Percentiles rank a stretch among this genome's conserved stretches.
Evolutionary conservation across 1,284 basidiomycete species (phyloP).

Genomic region (Trichosporon sp.): DNA sequence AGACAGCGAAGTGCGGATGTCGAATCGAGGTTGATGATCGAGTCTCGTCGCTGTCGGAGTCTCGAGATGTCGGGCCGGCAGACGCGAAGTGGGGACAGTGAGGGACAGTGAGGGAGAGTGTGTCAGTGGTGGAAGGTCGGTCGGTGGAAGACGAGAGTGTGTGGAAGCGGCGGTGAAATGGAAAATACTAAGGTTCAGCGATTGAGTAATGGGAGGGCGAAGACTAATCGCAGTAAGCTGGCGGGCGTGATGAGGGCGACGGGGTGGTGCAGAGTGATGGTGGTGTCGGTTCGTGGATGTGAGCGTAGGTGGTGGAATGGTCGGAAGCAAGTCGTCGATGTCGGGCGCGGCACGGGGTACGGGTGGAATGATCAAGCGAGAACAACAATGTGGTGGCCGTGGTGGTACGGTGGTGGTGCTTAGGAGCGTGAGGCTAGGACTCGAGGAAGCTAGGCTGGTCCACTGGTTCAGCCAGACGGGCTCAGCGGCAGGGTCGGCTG

Average conservation of each 20-base stretch:
- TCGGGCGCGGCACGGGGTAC: background rate
- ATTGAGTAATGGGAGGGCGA: constrained; percentile 14
- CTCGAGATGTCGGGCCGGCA: background rate
- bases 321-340: background rate
- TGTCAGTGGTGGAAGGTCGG: background rate
- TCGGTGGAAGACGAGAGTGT: background rate
- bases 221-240: background rate
- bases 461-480: constrained; percentile 2
- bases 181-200: constrained; percentile 11
- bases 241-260: constrained; percentile 15
- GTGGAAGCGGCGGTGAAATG: constrained; percentile 18
- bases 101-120: no score
- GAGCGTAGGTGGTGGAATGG: background rate
- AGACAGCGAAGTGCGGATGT: background rate
- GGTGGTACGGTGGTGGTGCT: background rate
- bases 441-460: background rate
- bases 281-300: background rate
- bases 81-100: background rate
- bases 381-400: constrained; percentile 4
- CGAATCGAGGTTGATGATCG: background rate
- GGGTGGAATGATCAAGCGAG: constrained; percentile 17
- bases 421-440: background rate
- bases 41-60: background rate
- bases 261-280: background rate
- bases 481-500: background rate